Evolutionary conservation across 2,329 filamentous ascomycete species (phyloP).

Genomic region (Aspergillus sp.): DNA sequence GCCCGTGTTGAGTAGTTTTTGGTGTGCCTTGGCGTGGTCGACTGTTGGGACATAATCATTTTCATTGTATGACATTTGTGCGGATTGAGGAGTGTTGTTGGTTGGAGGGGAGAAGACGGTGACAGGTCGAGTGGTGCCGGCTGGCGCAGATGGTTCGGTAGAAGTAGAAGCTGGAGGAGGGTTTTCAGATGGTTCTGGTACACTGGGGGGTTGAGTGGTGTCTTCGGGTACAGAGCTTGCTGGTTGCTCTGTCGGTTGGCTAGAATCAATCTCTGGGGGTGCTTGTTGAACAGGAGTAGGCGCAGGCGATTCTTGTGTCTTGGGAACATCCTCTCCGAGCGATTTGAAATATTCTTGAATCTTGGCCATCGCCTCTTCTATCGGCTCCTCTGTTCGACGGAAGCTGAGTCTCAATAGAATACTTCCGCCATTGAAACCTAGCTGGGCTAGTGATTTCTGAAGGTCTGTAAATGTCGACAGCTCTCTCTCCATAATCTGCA

Average conservation of each 20-base stretch:
- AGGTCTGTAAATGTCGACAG: constrained; percentile 72
- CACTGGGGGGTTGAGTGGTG: constrained; percentile 1
- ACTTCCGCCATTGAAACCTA: constrained; percentile 82
- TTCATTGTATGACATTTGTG: constrained; percentile 62
- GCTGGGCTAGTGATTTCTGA: constrained; percentile 80
- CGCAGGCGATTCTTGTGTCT: constrained; percentile 17
- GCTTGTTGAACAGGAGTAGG: constrained; percentile 9
- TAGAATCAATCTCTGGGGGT: background rate
- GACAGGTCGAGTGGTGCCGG: constrained; percentile 47
- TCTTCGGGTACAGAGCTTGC: constrained; percentile 7
- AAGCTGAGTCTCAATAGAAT: constrained; percentile 75
- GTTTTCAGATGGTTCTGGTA: constrained; percentile 8
- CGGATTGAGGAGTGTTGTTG: constrained; percentile 69
- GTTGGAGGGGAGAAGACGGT: constrained; percentile 74
- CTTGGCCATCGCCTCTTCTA: constrained; percentile 79
- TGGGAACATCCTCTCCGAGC: constrained; percentile 27
- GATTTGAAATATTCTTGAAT: constrained; percentile 71
- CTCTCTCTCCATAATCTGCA: constrained; percentile 79
- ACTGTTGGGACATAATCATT: constrained; percentile 76
- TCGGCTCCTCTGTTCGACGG: constrained; percentile 67
- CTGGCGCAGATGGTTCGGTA: constrained; percentile 18
- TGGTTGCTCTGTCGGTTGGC: constrained; percentile 8
- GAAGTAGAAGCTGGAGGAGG: constrained; percentile 8
- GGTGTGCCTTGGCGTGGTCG: constrained; percentile 75
- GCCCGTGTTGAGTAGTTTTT: constrained; percentile 71